Conservation (phyloP, 2,329 filamentous ascomycete genomes). For the Aspergillus ibericus region DNA sequence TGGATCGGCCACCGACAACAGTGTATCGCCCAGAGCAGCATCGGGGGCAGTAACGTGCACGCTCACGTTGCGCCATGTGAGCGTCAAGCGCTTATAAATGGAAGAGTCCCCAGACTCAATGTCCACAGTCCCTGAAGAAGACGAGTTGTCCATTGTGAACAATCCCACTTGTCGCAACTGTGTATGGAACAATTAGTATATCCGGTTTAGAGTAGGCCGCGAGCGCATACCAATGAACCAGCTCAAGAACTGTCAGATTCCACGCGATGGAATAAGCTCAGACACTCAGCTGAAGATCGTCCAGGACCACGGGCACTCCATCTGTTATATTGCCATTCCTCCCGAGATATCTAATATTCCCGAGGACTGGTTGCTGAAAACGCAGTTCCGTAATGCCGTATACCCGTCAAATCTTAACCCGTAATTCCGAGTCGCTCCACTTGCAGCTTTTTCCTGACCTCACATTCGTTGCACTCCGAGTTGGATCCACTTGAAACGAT, state of each 20-base stretch:
- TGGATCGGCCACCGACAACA: slow-evolving; percentile 35
- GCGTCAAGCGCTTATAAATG: slow-evolving; percentile 34
- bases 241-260: neutral
- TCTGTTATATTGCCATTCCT: slow-evolving; percentile 15
- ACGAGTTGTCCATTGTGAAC: slow-evolving; percentile 26
- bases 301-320: neutral
- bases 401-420: slow-evolving; percentile 9
- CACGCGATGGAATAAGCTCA: neutral
- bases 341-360: neutral
- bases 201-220: neutral
- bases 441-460: too few relatives aligned
- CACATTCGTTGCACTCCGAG: neutral
- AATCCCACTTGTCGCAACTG: neutral
- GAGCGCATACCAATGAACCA: neutral
- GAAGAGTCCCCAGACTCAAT: slow-evolving; percentile 21
- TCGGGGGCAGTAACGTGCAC: slow-evolving; percentile 38
- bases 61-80: slow-evolving; percentile 38
- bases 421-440: neutral
- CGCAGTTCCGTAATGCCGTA: slow-evolving; percentile 21
- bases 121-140: slow-evolving; percentile 31
- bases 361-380: neutral
- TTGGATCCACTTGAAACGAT: neutral
- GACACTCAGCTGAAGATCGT: neutral
- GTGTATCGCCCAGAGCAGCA: slow-evolving; percentile 36
- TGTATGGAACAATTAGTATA: neutral